A percentile compares a stretch with the other conserved stretches of the same genome.
Evolutionary conservation across 371 early-diverging fungal species (phyloP).

Genomic region (Actinomortierella wolfii): DNA sequence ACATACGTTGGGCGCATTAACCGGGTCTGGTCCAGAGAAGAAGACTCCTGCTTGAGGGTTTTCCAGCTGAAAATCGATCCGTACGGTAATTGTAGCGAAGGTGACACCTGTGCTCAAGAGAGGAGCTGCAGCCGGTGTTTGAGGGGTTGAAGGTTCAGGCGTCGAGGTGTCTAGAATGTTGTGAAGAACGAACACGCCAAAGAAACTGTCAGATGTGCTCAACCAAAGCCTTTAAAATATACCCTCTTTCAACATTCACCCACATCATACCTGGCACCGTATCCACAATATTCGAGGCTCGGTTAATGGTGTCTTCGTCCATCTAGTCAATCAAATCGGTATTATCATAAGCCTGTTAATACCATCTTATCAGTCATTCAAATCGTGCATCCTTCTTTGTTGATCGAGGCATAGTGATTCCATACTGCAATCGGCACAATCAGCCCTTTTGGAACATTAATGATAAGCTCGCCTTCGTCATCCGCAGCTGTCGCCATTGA

Average conservation of each 20-base stretch:
- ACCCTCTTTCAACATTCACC: no score
- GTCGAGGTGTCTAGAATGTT: constrained; percentile 25
- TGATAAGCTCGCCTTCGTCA: constrained; percentile 71
- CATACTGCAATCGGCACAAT: constrained; percentile 31
- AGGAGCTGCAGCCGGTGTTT: constrained; percentile 26
- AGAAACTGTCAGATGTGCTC: not conserved
- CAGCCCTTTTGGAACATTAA: constrained; percentile 61
- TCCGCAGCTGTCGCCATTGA: constrained; percentile 60
- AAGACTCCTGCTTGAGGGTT: constrained; percentile 59
- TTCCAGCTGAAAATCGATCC: constrained; percentile 57
- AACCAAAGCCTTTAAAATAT: no score
- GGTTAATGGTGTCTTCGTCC: constrained; percentile 20
- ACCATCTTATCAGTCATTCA: no score
- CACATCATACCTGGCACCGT: constrained; percentile 27
- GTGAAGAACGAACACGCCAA: not conserved
- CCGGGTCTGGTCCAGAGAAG: constrained; percentile 63
- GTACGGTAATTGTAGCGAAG: constrained; percentile 52
- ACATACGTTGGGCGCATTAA: constrained; percentile 61
- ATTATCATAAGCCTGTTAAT: constrained; percentile 34
- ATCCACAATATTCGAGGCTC: constrained; percentile 25
- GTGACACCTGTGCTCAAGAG: constrained; percentile 21
- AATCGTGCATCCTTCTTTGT: constrained; percentile 41
- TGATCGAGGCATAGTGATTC: constrained; percentile 6
- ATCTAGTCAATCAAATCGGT: constrained; percentile 32
- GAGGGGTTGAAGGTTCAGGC: constrained; percentile 39